Percentiles rank a stretch among this genome's conserved stretches.
These are phyloP conservation scores for Venturia effusa DNA, from an alignment of 2,329 filamentous ascomycete species.

Conservation along the genomic window DNA sequence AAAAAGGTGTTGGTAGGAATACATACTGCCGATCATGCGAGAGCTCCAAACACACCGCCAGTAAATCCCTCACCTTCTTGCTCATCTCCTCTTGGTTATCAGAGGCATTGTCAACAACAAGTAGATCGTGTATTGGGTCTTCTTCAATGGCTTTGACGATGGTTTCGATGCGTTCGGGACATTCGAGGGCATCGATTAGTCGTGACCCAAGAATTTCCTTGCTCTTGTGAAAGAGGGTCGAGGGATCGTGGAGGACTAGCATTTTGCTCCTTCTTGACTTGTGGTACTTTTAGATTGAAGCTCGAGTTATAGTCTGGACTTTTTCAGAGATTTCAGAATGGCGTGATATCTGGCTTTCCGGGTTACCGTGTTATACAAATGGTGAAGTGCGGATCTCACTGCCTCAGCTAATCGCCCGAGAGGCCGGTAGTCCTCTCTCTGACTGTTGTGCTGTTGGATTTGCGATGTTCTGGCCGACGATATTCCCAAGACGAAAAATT, in stretches of 20 bases:
- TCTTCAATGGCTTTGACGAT: conserved; percentile 5
- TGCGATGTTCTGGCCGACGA: no score
- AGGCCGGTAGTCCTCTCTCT: no score
- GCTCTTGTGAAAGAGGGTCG: conserved; percentile 7
- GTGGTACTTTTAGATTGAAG: no score
- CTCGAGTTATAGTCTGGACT: no score
- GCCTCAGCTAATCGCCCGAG: no score
- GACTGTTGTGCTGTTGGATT: no score
- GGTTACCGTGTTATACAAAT: no score
- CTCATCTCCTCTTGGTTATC: background rate
- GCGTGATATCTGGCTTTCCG: no score
- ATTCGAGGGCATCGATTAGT: conserved; percentile 11
- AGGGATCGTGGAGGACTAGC: conserved; percentile 8
- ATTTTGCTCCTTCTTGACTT: background rate
- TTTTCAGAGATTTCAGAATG: no score
- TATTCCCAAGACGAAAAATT: no score
- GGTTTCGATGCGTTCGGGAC: conserved; percentile 9
- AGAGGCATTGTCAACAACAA: background rate
- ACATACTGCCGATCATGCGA: background rate
- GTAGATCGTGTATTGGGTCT: background rate
- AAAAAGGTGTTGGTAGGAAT: no score
- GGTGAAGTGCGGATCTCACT: no score
- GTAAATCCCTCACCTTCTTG: background rate
- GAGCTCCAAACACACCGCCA: background rate
- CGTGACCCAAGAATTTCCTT: conserved; percentile 8